These are phyloP conservation scores for Mycena maculata DNA, from an alignment of 768 basidiomycete species.

Conservation along the genomic window DNA sequence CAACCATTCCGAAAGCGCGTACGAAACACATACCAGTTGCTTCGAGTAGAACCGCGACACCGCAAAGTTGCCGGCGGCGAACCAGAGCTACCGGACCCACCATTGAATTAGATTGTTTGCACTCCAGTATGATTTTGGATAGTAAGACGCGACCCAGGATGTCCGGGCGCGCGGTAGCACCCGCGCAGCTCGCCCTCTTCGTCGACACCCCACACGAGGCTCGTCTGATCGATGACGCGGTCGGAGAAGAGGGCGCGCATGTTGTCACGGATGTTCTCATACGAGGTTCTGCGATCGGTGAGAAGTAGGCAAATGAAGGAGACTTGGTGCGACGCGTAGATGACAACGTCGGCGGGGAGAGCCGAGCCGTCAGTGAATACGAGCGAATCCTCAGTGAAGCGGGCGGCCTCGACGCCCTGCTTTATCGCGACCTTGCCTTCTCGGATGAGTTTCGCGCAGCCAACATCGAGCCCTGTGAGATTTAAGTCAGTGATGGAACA, in stretches of 20 bases:
- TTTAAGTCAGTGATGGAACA: neutral
- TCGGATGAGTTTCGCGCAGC: constrained; percentile 60
- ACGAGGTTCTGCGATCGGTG: constrained; percentile 41
- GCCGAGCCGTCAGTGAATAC: constrained; percentile 53
- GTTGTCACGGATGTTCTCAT: constrained; percentile 48
- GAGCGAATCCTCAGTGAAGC: constrained; percentile 47
- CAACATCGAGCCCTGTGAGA: constrained; percentile 55
- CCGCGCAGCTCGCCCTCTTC: constrained; percentile 60
- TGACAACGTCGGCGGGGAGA: constrained; percentile 56
- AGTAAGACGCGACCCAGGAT: constrained; percentile 42
- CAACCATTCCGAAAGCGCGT: neutral
- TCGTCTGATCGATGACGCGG: constrained; percentile 50
- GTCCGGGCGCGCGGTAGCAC: constrained; percentile 52
- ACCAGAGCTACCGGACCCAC: constrained; percentile 46
- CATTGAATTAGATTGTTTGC: no score
- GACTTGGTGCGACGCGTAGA: constrained; percentile 51
- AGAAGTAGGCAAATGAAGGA: no score
- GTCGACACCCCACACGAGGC: constrained; percentile 63
- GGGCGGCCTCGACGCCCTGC: constrained; percentile 58
- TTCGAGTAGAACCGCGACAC: constrained; percentile 33
- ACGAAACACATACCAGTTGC: neutral
- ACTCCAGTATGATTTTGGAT: no score
- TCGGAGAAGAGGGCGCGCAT: constrained; percentile 51
- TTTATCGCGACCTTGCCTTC: constrained; percentile 69
- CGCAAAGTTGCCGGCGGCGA: constrained; percentile 40